phyloP scores from a whole-genome alignment of 257 asterid species.

The Apocynum venetum region DNA sequence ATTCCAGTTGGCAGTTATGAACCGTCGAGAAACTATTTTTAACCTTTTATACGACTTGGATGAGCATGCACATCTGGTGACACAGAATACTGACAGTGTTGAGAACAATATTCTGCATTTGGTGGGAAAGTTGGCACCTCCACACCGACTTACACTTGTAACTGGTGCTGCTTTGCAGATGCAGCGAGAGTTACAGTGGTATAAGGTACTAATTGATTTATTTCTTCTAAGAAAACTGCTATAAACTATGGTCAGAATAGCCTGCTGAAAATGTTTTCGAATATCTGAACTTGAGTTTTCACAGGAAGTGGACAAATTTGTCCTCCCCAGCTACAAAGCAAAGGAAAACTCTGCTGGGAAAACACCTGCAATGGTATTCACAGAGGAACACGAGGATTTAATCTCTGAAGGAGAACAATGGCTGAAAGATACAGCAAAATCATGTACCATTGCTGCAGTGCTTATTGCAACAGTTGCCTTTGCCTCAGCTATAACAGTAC shows the following conservation, averaged over 20 bases:
- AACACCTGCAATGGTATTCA: conserved; percentile 33
- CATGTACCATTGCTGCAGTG: conserved; percentile 33
- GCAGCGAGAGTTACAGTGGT: conserved; percentile 47
- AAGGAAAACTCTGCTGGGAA: conserved; percentile 19
- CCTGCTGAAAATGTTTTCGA: background rate
- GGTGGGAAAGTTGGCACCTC: conserved; percentile 30
- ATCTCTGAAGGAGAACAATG: conserved; percentile 31
- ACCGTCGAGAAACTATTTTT: conserved; percentile 36
- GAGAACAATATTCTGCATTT: conserved; percentile 38
- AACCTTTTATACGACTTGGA: conserved; percentile 36
- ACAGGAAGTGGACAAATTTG: conserved; percentile 37
- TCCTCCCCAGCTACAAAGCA: conserved; percentile 24
- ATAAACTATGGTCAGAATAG: background rate
- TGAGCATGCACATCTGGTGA: conserved; percentile 25
- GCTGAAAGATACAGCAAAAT: conserved; percentile 39
- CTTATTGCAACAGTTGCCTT: conserved; percentile 36
- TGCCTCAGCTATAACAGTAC: conserved; percentile 37
- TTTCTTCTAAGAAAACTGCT: background rate
- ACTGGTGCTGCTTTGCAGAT: conserved; percentile 44
- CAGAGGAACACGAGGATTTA: conserved; percentile 24
- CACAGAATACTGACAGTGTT: conserved; percentile 11
- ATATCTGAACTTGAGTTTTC: conserved; percentile 2
- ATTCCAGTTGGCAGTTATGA: conserved; percentile 34
- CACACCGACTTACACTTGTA: conserved; percentile 23
- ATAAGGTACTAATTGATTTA: conserved; percentile 22